Conservation (phyloP, 768 basidiomycete species). For the Russula sp. region DNA sequence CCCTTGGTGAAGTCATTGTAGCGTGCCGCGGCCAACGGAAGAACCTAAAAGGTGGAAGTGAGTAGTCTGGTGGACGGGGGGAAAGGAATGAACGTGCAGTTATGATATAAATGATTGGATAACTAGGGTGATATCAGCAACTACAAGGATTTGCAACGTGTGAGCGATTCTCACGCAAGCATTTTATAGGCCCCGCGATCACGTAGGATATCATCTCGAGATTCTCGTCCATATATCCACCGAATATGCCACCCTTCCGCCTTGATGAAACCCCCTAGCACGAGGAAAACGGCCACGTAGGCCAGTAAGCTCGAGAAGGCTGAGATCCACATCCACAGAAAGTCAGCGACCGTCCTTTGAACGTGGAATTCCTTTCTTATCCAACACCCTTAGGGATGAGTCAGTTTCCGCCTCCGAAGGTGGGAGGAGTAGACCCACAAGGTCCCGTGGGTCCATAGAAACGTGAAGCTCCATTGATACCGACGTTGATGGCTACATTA, state of each 20-base stretch:
- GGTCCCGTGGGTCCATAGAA: slow-evolving; percentile 40
- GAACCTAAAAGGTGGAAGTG: slow-evolving; percentile 23
- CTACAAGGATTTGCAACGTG: not conserved
- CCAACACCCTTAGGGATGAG: slow-evolving; percentile 45
- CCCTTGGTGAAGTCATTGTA: slow-evolving; percentile 34
- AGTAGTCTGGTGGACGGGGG: not conserved
- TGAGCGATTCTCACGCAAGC: slow-evolving; percentile 38
- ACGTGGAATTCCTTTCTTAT: slow-evolving; percentile 33
- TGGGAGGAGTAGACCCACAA: slow-evolving; percentile 30
- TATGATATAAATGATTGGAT: slow-evolving; percentile 41
- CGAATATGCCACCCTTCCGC: slow-evolving; percentile 31
- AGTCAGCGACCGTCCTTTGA: slow-evolving; percentile 43
- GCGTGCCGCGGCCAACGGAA: slow-evolving; percentile 40
- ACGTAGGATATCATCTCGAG: slow-evolving; percentile 1
- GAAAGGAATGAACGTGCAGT: slow-evolving; percentile 26
- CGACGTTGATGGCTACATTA: slow-evolving; percentile 36
- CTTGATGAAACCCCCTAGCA: slow-evolving; percentile 35
- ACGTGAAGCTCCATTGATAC: slow-evolving; percentile 30
- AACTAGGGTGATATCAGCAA: slow-evolving; percentile 30
- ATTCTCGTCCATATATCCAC: slow-evolving; percentile 19
- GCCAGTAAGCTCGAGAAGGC: slow-evolving; percentile 38
- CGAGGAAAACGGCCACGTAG: slow-evolving; percentile 42
- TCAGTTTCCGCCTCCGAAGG: not conserved
- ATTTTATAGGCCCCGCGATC: slow-evolving; percentile 38
- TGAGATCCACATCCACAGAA: slow-evolving; percentile 48